Evolutionary conservation across 805 yeast genomes (phyloP), one percentile per base, ranked within the genome.

Genomic region (Starmerella vitae): DNA sequence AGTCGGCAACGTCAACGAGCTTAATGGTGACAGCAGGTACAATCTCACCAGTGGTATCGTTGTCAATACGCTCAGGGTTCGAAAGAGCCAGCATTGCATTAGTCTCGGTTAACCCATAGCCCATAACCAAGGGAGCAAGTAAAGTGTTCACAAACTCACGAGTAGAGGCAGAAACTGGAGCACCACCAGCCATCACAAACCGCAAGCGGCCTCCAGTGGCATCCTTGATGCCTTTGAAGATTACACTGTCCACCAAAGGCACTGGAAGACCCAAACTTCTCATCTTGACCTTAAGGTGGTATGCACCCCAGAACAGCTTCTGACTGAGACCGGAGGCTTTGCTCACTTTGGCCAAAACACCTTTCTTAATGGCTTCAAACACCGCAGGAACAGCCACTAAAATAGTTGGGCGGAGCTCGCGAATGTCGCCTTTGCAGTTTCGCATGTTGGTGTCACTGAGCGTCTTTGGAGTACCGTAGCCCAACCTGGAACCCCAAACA

Each of bases 321-420:
- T 84, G 94, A 24, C 71, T 68, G 19, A 76, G 51, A 13, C 73
- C 52, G 14, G 94, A 79, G 53, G 68, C 67, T 53, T 74, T 70
- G 49, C 68, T 65, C 49, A 91, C 72, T 64, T 86, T 85, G 39
- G 72, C 72, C 42, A 83, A 45, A 43, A 91, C 79, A 43, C 98
- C 98, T 67, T 91, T 91, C 61, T 86, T 79, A 45, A 91, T 83
- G 28, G 79, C 70, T 67, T 91, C 98, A 94, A 95, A 91, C 38
- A 91, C 96, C 4, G 97, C 94, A 14, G 96, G 96, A 41, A 91
- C 98, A 61, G 95, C 98, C 48, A 85, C 95, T 94, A 91, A 81
- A 51, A 86, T 63, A 4, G 95, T 81, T 43, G 98, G 98, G 59
- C 75, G 70, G 63, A 85, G 81, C 55, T 79, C 81, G 41, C 69